Evolutionary conservation across 1,284 basidiomycete genomes (phyloP).

Genomic region (Naganishia sp.): DNA sequence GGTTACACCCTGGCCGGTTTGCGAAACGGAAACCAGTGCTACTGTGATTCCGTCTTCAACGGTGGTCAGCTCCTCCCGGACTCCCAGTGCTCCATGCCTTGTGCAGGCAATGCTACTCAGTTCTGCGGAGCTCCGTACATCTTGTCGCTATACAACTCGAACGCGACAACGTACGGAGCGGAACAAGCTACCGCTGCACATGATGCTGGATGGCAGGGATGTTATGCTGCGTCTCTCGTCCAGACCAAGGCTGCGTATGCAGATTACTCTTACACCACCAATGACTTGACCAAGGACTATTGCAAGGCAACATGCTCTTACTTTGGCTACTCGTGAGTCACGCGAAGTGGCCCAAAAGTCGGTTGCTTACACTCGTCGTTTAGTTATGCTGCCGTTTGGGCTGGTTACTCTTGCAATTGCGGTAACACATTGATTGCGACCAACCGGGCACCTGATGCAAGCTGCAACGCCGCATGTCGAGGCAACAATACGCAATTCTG

Average conservation of each 20-base stretch:
- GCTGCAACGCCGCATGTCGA: constrained; percentile 35
- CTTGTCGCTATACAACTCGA: constrained; percentile 26
- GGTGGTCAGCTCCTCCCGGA: constrained; percentile 20
- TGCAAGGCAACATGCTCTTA: constrained; percentile 38
- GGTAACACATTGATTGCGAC: constrained; percentile 35
- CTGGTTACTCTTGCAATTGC: constrained; percentile 39
- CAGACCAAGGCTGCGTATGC: neutral
- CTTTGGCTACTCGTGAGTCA: constrained; percentile 34
- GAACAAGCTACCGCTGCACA: constrained; percentile 20
- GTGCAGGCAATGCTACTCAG: constrained; percentile 41
- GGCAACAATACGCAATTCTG: constrained; percentile 29
- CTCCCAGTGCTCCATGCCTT: constrained; percentile 32
- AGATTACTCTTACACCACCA: constrained; percentile 33
- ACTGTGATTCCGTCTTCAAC: constrained; percentile 26
- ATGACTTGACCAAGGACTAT: constrained; percentile 35
- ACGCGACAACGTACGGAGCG: constrained; percentile 18
- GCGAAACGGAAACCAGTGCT: constrained; percentile 38
- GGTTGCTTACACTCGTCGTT: neutral
- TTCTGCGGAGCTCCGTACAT: constrained; percentile 40
- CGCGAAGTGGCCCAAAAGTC: neutral
- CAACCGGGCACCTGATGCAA: constrained; percentile 32
- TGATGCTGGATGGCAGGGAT: constrained; percentile 23
- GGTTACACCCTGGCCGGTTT: constrained; percentile 37
- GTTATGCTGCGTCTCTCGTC: constrained; percentile 16
- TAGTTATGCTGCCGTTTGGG: constrained; percentile 36